Evolutionary conservation across 805 yeast species (phyloP), one percentile per base, ranked within the genome.

Genomic region (Ogataea glucozyma): DNA sequence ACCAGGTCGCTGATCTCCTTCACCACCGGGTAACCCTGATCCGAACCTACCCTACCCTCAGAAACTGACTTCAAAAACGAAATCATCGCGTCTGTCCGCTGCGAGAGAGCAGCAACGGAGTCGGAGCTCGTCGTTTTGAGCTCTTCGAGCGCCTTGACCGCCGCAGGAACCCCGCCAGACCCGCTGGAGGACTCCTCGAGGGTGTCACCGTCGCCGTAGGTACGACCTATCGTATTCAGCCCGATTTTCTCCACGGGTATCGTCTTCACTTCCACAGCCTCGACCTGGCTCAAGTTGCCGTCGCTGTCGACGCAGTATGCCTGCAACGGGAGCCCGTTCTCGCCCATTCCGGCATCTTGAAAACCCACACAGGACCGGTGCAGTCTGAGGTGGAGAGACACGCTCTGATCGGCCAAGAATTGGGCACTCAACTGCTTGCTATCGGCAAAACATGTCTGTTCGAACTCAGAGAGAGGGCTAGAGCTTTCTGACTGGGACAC

Each of bases 181-280:
- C 16, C 36, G 11, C 16, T 19, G 14, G 34, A 16, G 26, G 29
- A 29, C 17, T 18, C 27, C 19, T 29, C 11, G 16, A 14, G 6
- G 6, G 8, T 18, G 18, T 9, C 16, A 8, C 16, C 18, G 10
- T 27, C 6, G 10, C 18, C 38, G 1, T 41, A n/a, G 3, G 41
- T 4, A 16, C 30, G 47, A 6, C 30, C 33, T 11, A 47, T 34
- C 7, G 57, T 50, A 35, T 45, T 42, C 34, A 53, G 30, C 11
- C 40, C 45, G 9, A 41, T 38, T 26, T 51, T 46, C 23, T 53
- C 57, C 17, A 51, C 46, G 10, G 49, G 44, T 7, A 48, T 31
- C 3, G 49, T 26, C 31, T 51, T 49, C 17, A 53, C 30, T 31
- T 48, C 43, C 11, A 40, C 29, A 11, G 31, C 12, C 7, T 31